Conservation (phyloP, 2,329 filamentous ascomycete genomes). For the Aciculosporium take region DNA sequence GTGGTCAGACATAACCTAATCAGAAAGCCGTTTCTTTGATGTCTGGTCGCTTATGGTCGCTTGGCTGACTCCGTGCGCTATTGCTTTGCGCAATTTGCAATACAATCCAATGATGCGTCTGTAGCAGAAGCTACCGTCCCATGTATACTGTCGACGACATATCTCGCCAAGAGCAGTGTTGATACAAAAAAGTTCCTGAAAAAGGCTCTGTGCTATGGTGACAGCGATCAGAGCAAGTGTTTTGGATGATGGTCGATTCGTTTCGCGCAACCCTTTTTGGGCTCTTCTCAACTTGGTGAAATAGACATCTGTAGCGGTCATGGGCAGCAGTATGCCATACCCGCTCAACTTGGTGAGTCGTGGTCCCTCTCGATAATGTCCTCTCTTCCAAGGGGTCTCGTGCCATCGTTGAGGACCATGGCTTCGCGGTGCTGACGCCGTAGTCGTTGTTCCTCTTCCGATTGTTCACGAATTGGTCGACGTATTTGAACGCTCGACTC, state of each 20-base stretch:
- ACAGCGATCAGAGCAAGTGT: neutral
- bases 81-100: neutral
- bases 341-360: slow-evolving; percentile 21
- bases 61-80: neutral
- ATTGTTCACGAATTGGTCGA: slow-evolving; percentile 32
- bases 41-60: neutral
- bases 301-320: neutral
- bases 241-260: neutral
- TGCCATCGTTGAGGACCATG: slow-evolving; percentile 84
- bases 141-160: neutral
- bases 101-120: neutral
- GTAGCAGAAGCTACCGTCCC: neutral
- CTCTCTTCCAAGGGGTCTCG: slow-evolving; percentile 52
- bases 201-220: too few relatives aligned
- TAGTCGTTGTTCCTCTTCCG: slow-evolving; percentile 54
- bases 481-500: slow-evolving; percentile 15
- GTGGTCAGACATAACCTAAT: neutral
- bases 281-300: neutral
- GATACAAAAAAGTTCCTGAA: too few relatives aligned
- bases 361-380: slow-evolving; percentile 64
- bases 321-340: neutral
- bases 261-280: neutral
- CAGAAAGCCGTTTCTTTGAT: neutral
- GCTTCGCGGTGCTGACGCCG: slow-evolving; percentile 69
- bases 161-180: neutral